Percentiles rank a stretch among this genome's conserved stretches.
phyloP scores from a whole-genome alignment of 2,329 filamentous ascomycete species.

The Hypomyces perniciosus region DNA sequence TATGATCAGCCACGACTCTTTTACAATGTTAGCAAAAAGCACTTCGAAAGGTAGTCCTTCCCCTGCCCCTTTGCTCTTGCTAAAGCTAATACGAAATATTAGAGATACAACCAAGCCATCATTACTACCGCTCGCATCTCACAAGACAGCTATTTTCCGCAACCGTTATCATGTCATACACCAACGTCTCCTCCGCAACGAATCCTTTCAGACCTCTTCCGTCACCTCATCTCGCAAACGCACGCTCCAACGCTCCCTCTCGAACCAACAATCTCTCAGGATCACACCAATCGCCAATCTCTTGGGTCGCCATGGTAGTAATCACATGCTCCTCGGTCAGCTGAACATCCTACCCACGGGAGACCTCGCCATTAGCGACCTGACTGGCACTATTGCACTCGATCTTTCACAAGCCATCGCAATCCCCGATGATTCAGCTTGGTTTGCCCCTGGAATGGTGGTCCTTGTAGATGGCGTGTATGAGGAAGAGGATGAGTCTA shows the following conservation, averaged over 20 bases:
- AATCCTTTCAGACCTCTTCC: conserved; percentile 80
- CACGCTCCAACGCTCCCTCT: conserved; percentile 54
- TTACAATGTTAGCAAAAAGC: conserved; percentile 77
- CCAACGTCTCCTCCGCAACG: conserved; percentile 85
- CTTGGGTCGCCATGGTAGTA: conserved; percentile 72
- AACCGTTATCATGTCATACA: conserved; percentile 90
- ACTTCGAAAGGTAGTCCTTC: conserved; percentile 68
- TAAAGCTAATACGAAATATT: neutral
- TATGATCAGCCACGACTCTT: conserved; percentile 77
- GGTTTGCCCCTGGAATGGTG: conserved; percentile 95
- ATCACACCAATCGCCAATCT: conserved; percentile 78
- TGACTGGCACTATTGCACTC: conserved; percentile 80
- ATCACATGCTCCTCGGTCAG: conserved; percentile 81
- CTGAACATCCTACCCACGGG: conserved; percentile 76
- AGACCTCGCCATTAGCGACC: conserved; percentile 73
- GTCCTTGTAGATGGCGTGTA: conserved; percentile 94
- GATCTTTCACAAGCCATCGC: conserved; percentile 75
- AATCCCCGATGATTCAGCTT: conserved; percentile 79
- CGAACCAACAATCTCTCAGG: conserved; percentile 67
- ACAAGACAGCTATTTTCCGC: conserved; percentile 80
- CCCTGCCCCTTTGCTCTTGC: neutral
- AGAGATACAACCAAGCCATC: conserved; percentile 60
- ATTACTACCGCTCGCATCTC: conserved; percentile 67
- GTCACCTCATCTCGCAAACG: conserved; percentile 55
- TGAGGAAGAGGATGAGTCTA: conserved; percentile 77